phyloP scores from a whole-genome alignment of 164 flowering plant species.

The Santalum album region DNA sequence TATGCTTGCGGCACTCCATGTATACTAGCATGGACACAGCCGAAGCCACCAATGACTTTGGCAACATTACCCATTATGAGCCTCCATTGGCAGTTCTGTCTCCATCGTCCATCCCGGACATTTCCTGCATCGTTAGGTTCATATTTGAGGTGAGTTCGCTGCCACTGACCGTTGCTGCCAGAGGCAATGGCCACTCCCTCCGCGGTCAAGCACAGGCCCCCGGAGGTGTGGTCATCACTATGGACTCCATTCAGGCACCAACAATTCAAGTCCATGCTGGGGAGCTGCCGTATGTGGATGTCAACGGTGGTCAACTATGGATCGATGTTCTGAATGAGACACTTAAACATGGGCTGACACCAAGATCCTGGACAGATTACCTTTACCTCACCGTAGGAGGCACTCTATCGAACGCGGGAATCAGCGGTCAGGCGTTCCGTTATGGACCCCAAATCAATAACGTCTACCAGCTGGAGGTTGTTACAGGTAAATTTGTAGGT shows the following conservation, averaged over 20 bases:
- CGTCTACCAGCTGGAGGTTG: constrained; percentile 74
- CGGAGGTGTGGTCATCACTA: constrained; percentile 57
- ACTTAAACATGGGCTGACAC: constrained; percentile 65
- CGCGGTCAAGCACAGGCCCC: constrained; percentile 79
- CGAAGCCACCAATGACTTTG: constrained; percentile 72
- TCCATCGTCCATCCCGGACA: constrained; percentile 61
- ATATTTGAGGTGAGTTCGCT: constrained; percentile 27
- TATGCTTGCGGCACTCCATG: constrained; percentile 18
- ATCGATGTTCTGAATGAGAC: constrained; percentile 69
- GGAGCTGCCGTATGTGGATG: constrained; percentile 65
- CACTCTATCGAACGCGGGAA: constrained; percentile 84
- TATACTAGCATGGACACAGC: constrained; percentile 34
- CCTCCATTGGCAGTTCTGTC: constrained; percentile 56
- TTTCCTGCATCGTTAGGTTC: constrained; percentile 45
- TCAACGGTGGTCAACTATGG: constrained; percentile 81
- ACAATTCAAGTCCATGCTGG: constrained; percentile 34
- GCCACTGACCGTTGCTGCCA: constrained; percentile 67
- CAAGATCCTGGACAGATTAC: constrained; percentile 97
- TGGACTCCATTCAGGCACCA: constrained; percentile 52
- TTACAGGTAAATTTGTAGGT: constrained; percentile 65
- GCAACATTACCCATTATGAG: constrained; percentile 38
- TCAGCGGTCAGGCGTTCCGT: constrained; percentile 86
- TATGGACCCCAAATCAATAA: constrained; percentile 92
- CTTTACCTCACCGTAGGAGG: constrained; percentile 89
- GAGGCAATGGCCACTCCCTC: constrained; percentile 91